A percentile compares a stretch with the other conserved stretches of the same genome.
Evolutionary conservation across 2,329 filamentous ascomycete genomes (phyloP).

Genomic region (Alternaria panax): DNA sequence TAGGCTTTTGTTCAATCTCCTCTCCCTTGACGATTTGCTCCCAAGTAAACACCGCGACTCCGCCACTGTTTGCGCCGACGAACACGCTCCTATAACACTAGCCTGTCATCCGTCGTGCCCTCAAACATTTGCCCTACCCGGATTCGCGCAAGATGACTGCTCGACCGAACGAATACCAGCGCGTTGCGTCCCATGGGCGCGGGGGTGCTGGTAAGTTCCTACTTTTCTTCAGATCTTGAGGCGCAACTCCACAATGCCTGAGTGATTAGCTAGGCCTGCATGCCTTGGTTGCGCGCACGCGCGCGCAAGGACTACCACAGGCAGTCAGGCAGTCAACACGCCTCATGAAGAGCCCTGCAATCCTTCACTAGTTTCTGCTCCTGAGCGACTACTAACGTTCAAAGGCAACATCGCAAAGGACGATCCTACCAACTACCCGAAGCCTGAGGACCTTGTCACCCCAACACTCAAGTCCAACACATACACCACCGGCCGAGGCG

Average conservation of each 20-base stretch:
- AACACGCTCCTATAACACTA: background rate
- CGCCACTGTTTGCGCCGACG: background rate
- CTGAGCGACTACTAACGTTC: conserved; percentile 1
- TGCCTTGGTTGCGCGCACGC: background rate
- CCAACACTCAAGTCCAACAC: conserved; percentile 83
- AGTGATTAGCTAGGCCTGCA: background rate
- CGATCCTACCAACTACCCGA: conserved; percentile 42
- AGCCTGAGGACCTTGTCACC: conserved; percentile 72
- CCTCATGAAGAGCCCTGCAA: background rate
- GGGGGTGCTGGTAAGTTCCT: conserved; percentile 70
- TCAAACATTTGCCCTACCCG: background rate
- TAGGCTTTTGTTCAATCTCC: conserved; percentile 19
- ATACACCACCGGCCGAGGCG: conserved; percentile 89
- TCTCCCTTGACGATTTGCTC: conserved; percentile 13
- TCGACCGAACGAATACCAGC: conserved; percentile 32
- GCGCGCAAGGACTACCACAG: background rate
- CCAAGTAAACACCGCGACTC: conserved; percentile 7
- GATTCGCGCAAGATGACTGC: conserved; percentile 26
- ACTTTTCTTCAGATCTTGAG: conserved; percentile 1
- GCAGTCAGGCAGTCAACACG: background rate
- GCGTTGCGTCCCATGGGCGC: conserved; percentile 70
- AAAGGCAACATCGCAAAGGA: conserved; percentile 58
- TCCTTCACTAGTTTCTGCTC: background rate
- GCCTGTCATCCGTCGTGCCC: background rate
- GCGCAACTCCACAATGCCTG: background rate